Evolutionary conservation across 2,329 filamentous ascomycete genomes (phyloP).

Genomic region (Pseudogymnoascus destructans): DNA sequence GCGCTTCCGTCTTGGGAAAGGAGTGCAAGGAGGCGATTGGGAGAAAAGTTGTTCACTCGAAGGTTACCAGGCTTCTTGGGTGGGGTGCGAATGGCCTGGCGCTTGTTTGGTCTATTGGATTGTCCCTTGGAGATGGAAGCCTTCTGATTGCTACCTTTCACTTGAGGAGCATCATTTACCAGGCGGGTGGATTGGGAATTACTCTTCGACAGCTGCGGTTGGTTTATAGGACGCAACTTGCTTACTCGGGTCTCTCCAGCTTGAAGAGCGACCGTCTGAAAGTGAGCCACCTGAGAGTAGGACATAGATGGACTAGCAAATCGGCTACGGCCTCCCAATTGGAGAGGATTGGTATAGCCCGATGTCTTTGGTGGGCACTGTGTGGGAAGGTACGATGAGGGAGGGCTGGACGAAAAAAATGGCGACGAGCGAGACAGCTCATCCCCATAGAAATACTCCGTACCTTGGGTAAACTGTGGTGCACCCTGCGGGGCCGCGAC

Average conservation of each 20-base stretch:
- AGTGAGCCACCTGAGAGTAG: not conserved
- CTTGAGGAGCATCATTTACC: not conserved
- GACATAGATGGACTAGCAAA: not conserved
- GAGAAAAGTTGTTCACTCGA: not conserved
- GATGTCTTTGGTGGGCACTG: not conserved
- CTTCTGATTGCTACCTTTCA: not conserved
- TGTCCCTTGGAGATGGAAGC: not conserved
- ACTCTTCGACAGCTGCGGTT: not conserved
- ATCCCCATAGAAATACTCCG: not conserved
- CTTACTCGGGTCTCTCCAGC: not conserved
- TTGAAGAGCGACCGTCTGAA: not conserved
- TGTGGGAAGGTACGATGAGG: not conserved
- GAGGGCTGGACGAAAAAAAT: not conserved
- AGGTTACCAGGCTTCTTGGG: not conserved
- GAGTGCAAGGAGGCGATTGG: not conserved
- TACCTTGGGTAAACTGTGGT: slow-evolving; percentile 9
- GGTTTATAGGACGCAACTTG: not conserved
- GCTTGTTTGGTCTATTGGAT: not conserved
- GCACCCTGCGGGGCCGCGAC: slow-evolving; percentile 22
- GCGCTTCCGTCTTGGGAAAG: not conserved
- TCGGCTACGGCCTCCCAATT: not conserved
- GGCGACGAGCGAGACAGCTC: not conserved
- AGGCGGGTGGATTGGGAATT: not conserved
- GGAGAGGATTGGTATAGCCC: not conserved
- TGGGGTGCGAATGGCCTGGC: not conserved